A percentile compares a stretch with the other conserved stretches of the same genome.
phyloP scores from a whole-genome alignment of 352 stramenopile species.

The Pythium utonaiense region DNA sequence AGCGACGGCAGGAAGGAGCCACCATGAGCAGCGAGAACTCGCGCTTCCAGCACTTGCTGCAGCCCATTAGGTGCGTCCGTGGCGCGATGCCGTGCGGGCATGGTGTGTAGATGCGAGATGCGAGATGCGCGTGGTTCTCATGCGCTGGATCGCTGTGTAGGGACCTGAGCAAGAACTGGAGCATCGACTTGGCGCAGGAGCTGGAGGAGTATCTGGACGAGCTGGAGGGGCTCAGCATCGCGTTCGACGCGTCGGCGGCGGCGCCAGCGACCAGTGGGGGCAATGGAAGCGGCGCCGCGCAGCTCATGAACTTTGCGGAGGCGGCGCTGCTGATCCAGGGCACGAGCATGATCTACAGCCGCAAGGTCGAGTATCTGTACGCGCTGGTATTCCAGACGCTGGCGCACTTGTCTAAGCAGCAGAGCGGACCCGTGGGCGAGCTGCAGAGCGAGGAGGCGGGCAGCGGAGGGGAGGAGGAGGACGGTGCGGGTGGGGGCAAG shows the following conservation, averaged over 20 bases:
- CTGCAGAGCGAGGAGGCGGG: constrained; percentile 24
- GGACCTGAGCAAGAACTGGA: constrained; percentile 90
- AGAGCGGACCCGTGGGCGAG: constrained; percentile 31
- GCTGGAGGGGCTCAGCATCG: constrained; percentile 68
- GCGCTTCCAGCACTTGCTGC: constrained; percentile 79
- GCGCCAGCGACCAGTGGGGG: background rate
- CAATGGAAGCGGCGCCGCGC: background rate
- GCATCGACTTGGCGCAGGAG: constrained; percentile 88
- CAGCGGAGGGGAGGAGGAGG: constrained; percentile 13
- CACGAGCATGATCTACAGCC: constrained; percentile 91
- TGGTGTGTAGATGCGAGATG: background rate
- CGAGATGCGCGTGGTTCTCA: constrained; percentile 5
- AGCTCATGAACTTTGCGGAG: constrained; percentile 90
- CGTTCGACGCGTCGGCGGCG: constrained; percentile 38
- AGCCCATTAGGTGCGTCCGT: constrained; percentile 80
- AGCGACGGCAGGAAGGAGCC: background rate
- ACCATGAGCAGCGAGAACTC: constrained; percentile 40
- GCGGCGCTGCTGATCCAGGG: constrained; percentile 93
- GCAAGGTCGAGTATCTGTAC: constrained; percentile 95
- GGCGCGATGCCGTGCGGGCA: too few relatives aligned
- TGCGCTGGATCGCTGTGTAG: constrained; percentile 26
- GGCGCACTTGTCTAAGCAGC: constrained; percentile 67
- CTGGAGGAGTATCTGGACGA: constrained; percentile 91
- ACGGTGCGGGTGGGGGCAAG: constrained; percentile 1
- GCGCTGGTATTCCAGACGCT: constrained; percentile 90